These are phyloP conservation scores for Lasiosphaeriaceae sp. DNA, from an alignment of 495 filamentous ascomycete genomes.

Conservation along the genomic window DNA sequence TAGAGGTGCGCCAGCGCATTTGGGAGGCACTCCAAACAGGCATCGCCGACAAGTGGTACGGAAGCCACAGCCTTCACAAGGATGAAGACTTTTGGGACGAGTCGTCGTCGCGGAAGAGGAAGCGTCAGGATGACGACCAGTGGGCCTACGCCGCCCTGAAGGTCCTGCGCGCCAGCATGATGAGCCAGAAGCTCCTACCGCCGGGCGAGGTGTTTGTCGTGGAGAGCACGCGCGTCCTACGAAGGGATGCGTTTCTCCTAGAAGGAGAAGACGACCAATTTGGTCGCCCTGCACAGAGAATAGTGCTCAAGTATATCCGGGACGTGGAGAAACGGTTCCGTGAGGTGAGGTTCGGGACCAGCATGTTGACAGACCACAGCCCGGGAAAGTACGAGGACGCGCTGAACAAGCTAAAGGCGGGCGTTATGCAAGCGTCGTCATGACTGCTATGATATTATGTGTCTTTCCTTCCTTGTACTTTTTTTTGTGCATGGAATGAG, in stretches of 20 bases:
- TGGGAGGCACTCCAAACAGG: constrained; percentile 55
- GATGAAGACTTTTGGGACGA: background rate
- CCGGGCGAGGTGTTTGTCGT: constrained; percentile 75
- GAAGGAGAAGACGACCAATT: constrained; percentile 38
- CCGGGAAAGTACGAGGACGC: constrained; percentile 68
- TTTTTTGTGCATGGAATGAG: too few species aligned
- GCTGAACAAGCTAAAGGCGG: constrained; percentile 34
- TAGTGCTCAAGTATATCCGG: constrained; percentile 61
- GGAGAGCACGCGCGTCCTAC: constrained; percentile 57
- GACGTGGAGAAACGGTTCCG: constrained; percentile 65
- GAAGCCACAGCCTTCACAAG: constrained; percentile 9
- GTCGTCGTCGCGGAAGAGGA: background rate
- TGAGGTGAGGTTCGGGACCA: constrained; percentile 65
- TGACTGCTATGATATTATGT: too few species aligned
- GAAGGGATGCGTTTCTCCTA: constrained; percentile 52
- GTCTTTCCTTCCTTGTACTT: too few species aligned
- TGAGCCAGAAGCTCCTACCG: constrained; percentile 64
- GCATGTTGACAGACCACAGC: constrained; percentile 74
- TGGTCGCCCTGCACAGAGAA: constrained; percentile 59
- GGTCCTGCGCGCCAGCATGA: constrained; percentile 63
- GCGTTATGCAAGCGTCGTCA: constrained; percentile 22
- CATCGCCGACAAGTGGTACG: constrained; percentile 45
- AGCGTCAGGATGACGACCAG: constrained; percentile 53
- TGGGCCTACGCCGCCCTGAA: constrained; percentile 70
- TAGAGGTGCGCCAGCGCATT: constrained; percentile 61